Percentiles rank a stretch among this genome's conserved stretches.
These are phyloP conservation scores for Dipteronia sinensis DNA, from an alignment of 345 rosid genomes.

Conservation along the genomic window DNA sequence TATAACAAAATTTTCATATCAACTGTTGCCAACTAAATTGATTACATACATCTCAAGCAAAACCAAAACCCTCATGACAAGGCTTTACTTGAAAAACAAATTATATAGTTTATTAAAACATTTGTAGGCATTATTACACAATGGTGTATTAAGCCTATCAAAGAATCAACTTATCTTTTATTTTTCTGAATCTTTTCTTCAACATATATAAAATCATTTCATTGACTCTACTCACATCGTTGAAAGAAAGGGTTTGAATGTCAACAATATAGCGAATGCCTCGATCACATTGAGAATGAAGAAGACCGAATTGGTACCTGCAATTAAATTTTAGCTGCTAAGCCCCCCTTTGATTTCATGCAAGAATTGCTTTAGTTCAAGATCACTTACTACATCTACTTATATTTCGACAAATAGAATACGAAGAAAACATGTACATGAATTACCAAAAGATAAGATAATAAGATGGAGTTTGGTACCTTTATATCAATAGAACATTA, in stretches of 20 bases:
- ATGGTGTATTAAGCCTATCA: not conserved
- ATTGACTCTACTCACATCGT: not conserved
- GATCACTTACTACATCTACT: not conserved
- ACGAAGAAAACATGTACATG: too few species aligned
- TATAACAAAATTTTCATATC: too few species aligned
- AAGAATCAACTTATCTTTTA: not conserved
- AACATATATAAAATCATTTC: not conserved
- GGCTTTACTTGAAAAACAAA: too few species aligned
- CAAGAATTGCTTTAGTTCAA: not conserved
- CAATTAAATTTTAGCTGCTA: slow-evolving; percentile 13
- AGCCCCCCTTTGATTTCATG: not conserved
- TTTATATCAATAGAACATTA: too few species aligned
- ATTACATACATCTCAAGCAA: too few species aligned
- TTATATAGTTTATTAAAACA: not conserved
- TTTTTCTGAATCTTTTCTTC: not conserved
- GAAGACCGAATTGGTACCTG: slow-evolving; percentile 75
- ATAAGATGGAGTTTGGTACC: too few species aligned
- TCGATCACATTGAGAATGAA: slow-evolving; percentile 54
- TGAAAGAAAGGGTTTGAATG: slow-evolving; percentile 76
- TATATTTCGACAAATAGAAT: too few species aligned
- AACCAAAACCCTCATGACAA: too few species aligned
- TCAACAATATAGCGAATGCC: slow-evolving; percentile 56
- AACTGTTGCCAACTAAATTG: too few species aligned
- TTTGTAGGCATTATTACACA: not conserved
- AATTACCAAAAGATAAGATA: too few species aligned